Base-by-base conservation (phyloP, 176 grass and related monocot genomes). In the Carex cristatella region DNA sequence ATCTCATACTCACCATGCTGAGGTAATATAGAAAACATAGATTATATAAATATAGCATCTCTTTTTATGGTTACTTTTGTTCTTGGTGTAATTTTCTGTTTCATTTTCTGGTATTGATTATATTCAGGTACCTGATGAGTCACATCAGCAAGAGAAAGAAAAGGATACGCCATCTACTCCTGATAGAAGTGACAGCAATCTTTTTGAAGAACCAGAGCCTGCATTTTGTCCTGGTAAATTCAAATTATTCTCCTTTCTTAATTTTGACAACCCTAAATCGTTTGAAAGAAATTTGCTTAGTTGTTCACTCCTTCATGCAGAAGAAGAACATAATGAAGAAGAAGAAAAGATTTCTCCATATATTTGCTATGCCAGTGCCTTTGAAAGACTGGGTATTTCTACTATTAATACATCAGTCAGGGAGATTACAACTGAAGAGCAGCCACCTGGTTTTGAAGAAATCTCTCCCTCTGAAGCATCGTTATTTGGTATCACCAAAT, bases 341-440 rank as follows among this genome's bases (percentile, higher is more conserved):
- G 83, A 87, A 84, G 64, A 83, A 69, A 65, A 86, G 35, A 35
- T 67, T 62, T 60, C 69, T 15, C 69, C 35, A 48, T 87, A 63
- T 77, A 31, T 89, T 71, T 88, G 81, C 64, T 88, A 86, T 85
- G 68, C 62, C 83, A 90, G 87, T 90, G 89, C 89, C 84, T 90
- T 95, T 87, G 93, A 95, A 81, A 91, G 80, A 76, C 80, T 95
- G 70, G 67, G 87, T 87, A 67, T 81, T 63, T 28, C 27, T 8
- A 90, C 81, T 77, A 71, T 19, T 80, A 84, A 27, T 38, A 85
- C 79, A 48, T 73, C 79, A 80, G 65, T 76, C 66, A 68, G 89
- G 86, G 89, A 92, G 28, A 81, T 78, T 16, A 78, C 49, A 57
- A 78, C 48, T 14, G 51, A 57, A 28, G 74, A 78, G 28, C 28